Evolutionary conservation across 495 filamentous ascomycete genomes (phyloP).

Genomic region (Halenospora varia): DNA sequence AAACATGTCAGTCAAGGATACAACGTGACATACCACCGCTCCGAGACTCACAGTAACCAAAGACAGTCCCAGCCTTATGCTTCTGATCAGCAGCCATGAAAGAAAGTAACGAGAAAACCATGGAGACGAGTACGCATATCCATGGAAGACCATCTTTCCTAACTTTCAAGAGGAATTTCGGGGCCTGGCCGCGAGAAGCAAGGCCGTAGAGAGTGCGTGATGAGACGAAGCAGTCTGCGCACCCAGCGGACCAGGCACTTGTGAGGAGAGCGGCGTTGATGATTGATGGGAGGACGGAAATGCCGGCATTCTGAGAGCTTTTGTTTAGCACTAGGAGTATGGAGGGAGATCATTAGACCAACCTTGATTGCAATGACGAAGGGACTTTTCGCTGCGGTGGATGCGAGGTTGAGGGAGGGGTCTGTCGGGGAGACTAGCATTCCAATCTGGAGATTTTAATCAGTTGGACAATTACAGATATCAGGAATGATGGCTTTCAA

Average conservation of each 20-base stretch:
- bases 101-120: slow-evolving; percentile 49
- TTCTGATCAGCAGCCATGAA: slow-evolving; percentile 45
- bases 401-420: not conserved
- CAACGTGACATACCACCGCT: slow-evolving; percentile 45
- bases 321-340: slow-evolving; percentile 44
- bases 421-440: not conserved
- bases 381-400: not conserved
- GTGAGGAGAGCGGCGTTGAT: slow-evolving; percentile 65
- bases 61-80: slow-evolving; percentile 55
- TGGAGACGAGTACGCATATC: slow-evolving; percentile 48
- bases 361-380: slow-evolving; percentile 58
- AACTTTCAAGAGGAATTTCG: slow-evolving; percentile 47
- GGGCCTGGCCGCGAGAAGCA: slow-evolving; percentile 53
- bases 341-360: slow-evolving; percentile 59
- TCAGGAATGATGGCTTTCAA: not conserved
- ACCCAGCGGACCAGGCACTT: slow-evolving; percentile 65
- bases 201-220: slow-evolving; percentile 59
- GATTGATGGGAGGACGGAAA: slow-evolving; percentile 66
- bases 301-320: slow-evolving; percentile 49
- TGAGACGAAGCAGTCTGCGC: slow-evolving; percentile 54
- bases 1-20: slow-evolving; percentile 39
- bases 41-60: slow-evolving; percentile 49
- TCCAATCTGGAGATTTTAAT: not conserved
- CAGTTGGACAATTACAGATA: not conserved
- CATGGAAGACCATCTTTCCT: slow-evolving; percentile 55